Evolutionary conservation across 2,329 filamentous ascomycete genomes (phyloP).

Genomic region (Fusarium sp.): DNA sequence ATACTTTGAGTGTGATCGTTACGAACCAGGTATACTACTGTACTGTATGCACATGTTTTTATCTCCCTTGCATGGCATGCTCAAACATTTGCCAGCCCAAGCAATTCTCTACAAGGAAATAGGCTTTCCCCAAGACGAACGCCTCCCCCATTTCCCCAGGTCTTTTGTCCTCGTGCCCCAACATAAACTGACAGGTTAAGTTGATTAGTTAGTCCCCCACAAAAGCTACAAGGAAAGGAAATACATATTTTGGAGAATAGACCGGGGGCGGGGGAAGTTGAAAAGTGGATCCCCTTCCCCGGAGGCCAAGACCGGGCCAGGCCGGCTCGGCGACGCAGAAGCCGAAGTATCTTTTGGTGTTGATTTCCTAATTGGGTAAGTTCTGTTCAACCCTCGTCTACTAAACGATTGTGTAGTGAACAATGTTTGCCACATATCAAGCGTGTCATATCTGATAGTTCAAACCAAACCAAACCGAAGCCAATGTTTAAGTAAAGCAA

Average conservation of each 20-base stretch:
- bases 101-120: neutral
- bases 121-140: conserved; percentile 1
- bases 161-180: neutral
- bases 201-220: too few relatives aligned
- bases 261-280: conserved; percentile 14
- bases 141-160: too few relatives aligned
- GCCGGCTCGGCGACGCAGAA: conserved; percentile 38
- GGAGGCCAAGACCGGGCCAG: conserved; percentile 36
- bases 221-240: conserved; percentile 2
- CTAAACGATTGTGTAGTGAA: neutral
- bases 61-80: too few relatives aligned
- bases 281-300: conserved; percentile 23
- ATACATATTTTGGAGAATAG: neutral
- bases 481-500: too few relatives aligned
- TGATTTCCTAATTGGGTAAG: conserved; percentile 21
- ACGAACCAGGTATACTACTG: too few relatives aligned
- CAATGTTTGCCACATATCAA: conserved; percentile 13
- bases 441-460: neutral
- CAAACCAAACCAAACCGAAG: neutral
- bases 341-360: conserved; percentile 18
- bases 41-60: too few relatives aligned
- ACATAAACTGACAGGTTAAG: neutral
- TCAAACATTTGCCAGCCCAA: neutral
- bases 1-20: too few relatives aligned
- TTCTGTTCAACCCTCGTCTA: neutral